phyloP scores from a whole-genome alignment of 768 basidiomycete species.

The Phylloporus scabripes region DNA sequence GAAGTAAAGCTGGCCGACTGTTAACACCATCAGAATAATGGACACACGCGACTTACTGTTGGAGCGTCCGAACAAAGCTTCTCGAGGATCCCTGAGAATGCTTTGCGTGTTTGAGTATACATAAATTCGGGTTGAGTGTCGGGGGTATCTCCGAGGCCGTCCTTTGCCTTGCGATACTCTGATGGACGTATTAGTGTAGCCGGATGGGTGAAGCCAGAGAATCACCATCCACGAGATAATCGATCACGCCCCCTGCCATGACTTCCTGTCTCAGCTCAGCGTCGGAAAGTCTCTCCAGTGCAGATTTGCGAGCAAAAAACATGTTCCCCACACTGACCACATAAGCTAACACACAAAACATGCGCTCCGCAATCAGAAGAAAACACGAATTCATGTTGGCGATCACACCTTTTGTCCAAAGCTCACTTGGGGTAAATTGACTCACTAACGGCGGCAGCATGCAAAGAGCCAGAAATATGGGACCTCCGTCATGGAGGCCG shows the following conservation, averaged over 20 bases:
- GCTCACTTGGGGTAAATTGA: not conserved
- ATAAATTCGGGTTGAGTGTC: slow-evolving; percentile 10
- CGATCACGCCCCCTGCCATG: slow-evolving; percentile 16
- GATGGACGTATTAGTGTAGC: not conserved
- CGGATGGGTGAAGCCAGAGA: not conserved
- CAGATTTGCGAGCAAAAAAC: slow-evolving; percentile 19
- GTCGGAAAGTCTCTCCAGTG: slow-evolving; percentile 10
- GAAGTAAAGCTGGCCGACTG: slow-evolving; percentile 21
- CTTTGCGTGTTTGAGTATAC: slow-evolving; percentile 3
- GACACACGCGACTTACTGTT: slow-evolving; percentile 6
- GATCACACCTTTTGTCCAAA: slow-evolving; percentile 21
- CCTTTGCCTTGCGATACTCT: slow-evolving; percentile 21
- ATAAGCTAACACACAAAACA: slow-evolving; percentile 10
- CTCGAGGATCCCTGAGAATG: slow-evolving; percentile 4
- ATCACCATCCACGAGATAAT: slow-evolving; percentile 1
- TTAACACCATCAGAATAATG: not conserved
- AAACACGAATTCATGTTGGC: not conserved
- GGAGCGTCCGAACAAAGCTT: slow-evolving; percentile 15
- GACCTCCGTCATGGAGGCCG: slow-evolving; percentile 15
- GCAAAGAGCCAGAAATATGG: slow-evolving; percentile 19
- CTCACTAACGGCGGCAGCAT: slow-evolving; percentile 5
- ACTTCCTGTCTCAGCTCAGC: slow-evolving; percentile 18
- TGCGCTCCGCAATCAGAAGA: not conserved
- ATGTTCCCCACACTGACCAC: slow-evolving; percentile 12
- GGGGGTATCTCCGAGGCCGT: slow-evolving; percentile 15